Base-by-base conservation (phyloP, 306 rosid species). In the Begonia loranthoides region DNA sequence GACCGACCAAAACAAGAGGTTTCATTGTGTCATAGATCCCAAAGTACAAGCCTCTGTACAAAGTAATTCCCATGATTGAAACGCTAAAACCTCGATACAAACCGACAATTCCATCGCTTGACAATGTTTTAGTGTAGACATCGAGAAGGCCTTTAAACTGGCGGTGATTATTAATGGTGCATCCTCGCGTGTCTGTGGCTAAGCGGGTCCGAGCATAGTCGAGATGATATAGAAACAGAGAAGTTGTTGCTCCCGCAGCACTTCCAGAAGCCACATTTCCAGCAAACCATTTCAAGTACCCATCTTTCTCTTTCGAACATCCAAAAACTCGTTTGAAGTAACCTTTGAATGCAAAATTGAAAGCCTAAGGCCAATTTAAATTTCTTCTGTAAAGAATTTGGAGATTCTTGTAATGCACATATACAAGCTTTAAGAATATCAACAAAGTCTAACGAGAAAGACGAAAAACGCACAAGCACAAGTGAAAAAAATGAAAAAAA, bases 341-440 rank as follows among this genome's bases (percentile, higher is more conserved):
- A 74, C 92, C 99, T 75, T 83, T 90, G 75, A 90, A 90, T 40
- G 99, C 99, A 80, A 90, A 90, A 89, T 90, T 90, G 99, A 80
- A 86, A 63, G 95, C 99, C 96, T 90, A 86, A 66, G 76, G 68
- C 72, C 74, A 84, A 80, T 76, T 79, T 66, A 86, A 82, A 70
- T 54, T 63, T 68, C 68, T 79, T 64, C 67, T 79, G 78, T 82
- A 62, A 77, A 70, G 58, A 54, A 66, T 54, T 73, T 68, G 63
- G 71, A 70, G 73, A 71, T 45, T 28, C 9, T 28, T 34, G 54
- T 21, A 68, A 54, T 47, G 43, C 49, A 59, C 58, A 63, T 40
- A 61, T 60, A 43, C 59, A 64, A 62, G 16, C 54, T 41, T 33
- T 6, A 12, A 47, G 15, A 47, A 59, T 17, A 6, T 43, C 36